Evolutionary conservation across 306 rosid species (phyloP).

Genomic region (Glycine soja): DNA sequence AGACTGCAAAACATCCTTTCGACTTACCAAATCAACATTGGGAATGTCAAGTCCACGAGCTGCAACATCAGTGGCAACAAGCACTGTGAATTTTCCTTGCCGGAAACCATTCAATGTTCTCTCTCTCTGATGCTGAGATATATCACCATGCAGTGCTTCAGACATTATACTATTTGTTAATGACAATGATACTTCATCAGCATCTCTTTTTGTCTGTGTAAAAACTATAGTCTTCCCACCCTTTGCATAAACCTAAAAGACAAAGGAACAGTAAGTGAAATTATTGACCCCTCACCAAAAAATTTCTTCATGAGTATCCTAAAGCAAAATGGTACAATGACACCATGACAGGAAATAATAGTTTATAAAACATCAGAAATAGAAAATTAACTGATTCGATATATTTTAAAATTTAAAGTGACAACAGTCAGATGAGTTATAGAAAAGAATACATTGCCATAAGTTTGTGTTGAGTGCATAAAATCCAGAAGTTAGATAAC

Average conservation of each 20-base stretch:
- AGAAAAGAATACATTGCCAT: too few relatives aligned
- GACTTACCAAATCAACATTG: slow-evolving; percentile 89
- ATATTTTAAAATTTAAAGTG: too few relatives aligned
- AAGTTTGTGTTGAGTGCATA: slow-evolving; percentile 13
- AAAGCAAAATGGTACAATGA: slow-evolving; percentile 24
- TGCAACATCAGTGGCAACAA: slow-evolving; percentile 99
- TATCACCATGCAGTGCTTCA: slow-evolving; percentile 99
- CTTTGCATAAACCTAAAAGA: slow-evolving; percentile 89
- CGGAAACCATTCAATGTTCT: slow-evolving; percentile 96
- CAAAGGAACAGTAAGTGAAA: slow-evolving; percentile 42
- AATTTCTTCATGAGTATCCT: background rate
- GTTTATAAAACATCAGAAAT: slow-evolving; percentile 19
- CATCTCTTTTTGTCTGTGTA: slow-evolving; percentile 95
- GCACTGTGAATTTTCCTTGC: slow-evolving; percentile 97
- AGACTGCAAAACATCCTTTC: slow-evolving; percentile 37
- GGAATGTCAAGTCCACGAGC: slow-evolving; percentile 99
- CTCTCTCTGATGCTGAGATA: slow-evolving; percentile 98
- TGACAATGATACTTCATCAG: slow-evolving; percentile 96
- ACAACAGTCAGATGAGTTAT: too few relatives aligned
- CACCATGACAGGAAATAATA: slow-evolving; percentile 5
- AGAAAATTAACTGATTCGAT: slow-evolving; percentile 24
- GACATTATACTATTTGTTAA: slow-evolving; percentile 83
- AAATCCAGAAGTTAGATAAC: slow-evolving; percentile 22
- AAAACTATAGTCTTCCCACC: slow-evolving; percentile 99
- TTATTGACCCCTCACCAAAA: slow-evolving; percentile 10